These are phyloP conservation scores for Lentinula raphanica DNA, from an alignment of 768 basidiomycete genomes.

Conservation along the genomic window DNA sequence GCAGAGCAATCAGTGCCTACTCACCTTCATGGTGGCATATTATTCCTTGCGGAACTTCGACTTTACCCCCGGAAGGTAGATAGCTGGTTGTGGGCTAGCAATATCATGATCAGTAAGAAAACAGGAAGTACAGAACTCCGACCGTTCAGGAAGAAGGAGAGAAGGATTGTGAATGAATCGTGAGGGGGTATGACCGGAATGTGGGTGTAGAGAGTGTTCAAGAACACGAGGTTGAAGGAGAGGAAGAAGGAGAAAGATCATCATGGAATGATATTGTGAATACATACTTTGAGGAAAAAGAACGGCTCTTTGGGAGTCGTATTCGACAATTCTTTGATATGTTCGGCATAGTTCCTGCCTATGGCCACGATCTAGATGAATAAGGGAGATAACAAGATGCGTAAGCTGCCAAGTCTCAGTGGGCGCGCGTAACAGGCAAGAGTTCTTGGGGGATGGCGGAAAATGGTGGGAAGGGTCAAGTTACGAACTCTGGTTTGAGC, in stretches of 20 bases:
- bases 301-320: constrained; percentile 89
- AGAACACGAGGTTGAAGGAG: not conserved
- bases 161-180: too few relatives aligned
- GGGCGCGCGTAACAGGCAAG: too few relatives aligned
- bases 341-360: constrained; percentile 89
- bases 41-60: constrained; percentile 85
- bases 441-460: not conserved
- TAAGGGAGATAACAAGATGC: not conserved
- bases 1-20: not conserved
- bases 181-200: not conserved
- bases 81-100: constrained; percentile 84
- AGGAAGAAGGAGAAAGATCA: not conserved
- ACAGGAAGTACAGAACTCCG: too few relatives aligned
- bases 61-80: constrained; percentile 63
- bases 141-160: too few relatives aligned
- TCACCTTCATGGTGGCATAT: constrained; percentile 88
- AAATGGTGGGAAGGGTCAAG: not conserved
- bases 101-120: not conserved
- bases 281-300: constrained; percentile 78
- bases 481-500: too few relatives aligned
- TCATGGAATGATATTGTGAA: not conserved
- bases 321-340: constrained; percentile 90
- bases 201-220: not conserved
- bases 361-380: constrained; percentile 80
- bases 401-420: not conserved